Percentiles rank a stretch among this genome's conserved stretches.
phyloP scores from a whole-genome alignment of 2,329 filamentous ascomycete species.

The Ophiostoma quercus region DNA sequence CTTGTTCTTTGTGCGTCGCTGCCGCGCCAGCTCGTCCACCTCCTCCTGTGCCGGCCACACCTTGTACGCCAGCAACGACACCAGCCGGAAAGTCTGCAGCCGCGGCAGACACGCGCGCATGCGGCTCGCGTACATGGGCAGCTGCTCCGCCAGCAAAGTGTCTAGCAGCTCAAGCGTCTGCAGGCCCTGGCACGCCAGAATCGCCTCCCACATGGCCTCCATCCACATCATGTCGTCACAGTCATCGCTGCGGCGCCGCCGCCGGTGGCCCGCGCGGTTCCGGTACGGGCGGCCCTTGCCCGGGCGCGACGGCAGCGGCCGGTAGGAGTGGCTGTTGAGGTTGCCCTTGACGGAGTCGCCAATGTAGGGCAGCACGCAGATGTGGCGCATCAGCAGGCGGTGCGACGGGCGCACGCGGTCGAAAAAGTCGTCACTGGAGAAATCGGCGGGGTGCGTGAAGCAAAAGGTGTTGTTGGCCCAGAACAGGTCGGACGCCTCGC shows the following conservation, averaged over 20 bases:
- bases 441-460: slow-evolving; percentile 12
- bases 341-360: neutral
- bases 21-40: neutral
- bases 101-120: neutral
- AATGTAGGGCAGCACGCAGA: slow-evolving; percentile 21
- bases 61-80: slow-evolving; percentile 8
- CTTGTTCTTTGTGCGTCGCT: neutral
- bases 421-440: slow-evolving; percentile 17
- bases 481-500: slow-evolving; percentile 26
- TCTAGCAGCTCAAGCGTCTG: slow-evolving; percentile 9
- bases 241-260: too few relatives aligned
- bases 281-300: too few relatives aligned
- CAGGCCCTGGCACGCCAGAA: neutral
- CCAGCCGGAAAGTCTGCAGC: slow-evolving; percentile 1
- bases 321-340: neutral
- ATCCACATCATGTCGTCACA: too few relatives aligned
- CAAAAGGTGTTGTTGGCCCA: slow-evolving; percentile 26
- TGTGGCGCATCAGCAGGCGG: slow-evolving; percentile 24
- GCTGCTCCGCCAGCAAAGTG: neutral
- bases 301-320: neutral
- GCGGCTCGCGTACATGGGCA: neutral
- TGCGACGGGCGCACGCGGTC: slow-evolving; percentile 22
- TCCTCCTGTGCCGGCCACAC: neutral
- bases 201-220: neutral
- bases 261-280: too few relatives aligned